These are phyloP conservation scores for Quercus alba DNA, from an alignment of 306 rosid genomes.

Conservation along the genomic window DNA sequence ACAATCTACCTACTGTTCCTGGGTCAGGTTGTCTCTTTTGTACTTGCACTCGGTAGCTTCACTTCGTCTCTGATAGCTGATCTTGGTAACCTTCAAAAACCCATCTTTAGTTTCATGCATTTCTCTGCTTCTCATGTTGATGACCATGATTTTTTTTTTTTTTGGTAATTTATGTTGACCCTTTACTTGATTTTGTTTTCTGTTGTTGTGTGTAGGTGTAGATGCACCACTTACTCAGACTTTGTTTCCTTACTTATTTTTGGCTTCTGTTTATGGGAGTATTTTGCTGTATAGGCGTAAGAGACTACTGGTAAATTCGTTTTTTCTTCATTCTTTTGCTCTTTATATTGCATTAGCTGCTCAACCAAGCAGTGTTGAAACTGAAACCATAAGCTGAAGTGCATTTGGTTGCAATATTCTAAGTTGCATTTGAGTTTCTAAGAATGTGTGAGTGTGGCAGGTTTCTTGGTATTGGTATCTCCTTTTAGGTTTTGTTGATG, in stretches of 20 bases:
- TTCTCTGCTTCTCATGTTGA: not conserved
- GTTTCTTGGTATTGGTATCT: slow-evolving; percentile 81
- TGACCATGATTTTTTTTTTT: no score
- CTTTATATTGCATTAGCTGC: not conserved
- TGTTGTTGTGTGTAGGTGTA: slow-evolving; percentile 40
- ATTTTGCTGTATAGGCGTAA: slow-evolving; percentile 51
- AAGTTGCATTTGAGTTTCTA: slow-evolving; percentile 11
- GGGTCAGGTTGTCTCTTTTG: slow-evolving; percentile 58
- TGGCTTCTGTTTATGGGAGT: slow-evolving; percentile 60
- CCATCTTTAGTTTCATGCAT: not conserved
- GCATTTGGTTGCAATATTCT: not conserved
- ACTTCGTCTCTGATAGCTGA: slow-evolving; percentile 55
- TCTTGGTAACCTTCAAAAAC: slow-evolving; percentile 29
- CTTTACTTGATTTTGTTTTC: not conserved
- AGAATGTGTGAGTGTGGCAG: slow-evolving; percentile 29
- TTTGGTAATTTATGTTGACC: not conserved
- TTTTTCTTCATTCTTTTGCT: not conserved
- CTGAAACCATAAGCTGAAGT: not conserved
- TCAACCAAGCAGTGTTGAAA: not conserved
- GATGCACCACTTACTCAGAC: slow-evolving; percentile 58
- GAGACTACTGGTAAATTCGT: slow-evolving; percentile 31
- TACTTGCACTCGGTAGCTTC: slow-evolving; percentile 48
- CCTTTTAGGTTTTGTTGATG: slow-evolving; percentile 59
- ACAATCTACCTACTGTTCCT: slow-evolving; percentile 36
- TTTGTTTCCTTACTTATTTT: slow-evolving; percentile 32